phyloP scores from a whole-genome alignment of 2,329 filamentous ascomycete species.

The Calonectria multiphialidica region DNA sequence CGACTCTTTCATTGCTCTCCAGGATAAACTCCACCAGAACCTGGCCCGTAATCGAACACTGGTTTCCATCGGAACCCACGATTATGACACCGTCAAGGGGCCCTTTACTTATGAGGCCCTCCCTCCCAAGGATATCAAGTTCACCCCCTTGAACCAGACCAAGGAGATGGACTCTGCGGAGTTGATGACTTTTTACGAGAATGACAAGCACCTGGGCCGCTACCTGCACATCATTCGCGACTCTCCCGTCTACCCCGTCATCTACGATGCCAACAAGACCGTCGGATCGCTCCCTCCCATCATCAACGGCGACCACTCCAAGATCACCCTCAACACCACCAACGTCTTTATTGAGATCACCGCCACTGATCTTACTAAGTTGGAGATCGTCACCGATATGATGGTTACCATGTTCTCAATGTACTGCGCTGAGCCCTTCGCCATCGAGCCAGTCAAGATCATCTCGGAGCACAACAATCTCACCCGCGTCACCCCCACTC shows the following conservation, averaged over 20 bases:
- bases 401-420: conserved; percentile 97
- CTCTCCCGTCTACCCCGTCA: conserved; percentile 93
- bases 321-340: conserved; percentile 90
- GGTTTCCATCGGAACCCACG: conserved; percentile 97
- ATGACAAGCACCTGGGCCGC: conserved; percentile 90
- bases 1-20: conserved; percentile 96
- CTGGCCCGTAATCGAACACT: conserved; percentile 92
- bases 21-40: conserved; percentile 98
- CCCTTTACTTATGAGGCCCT: conserved; percentile 98
- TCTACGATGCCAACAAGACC: conserved; percentile 87
- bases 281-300: conserved; percentile 97
- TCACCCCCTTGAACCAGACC: conserved; percentile 90
- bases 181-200: conserved; percentile 95
- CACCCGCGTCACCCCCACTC: conserved; percentile 83
- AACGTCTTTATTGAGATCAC: conserved; percentile 99
- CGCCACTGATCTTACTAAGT: conserved; percentile 94
- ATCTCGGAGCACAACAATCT: conserved; percentile 91
- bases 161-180: conserved; percentile 89
- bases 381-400: conserved; percentile 95
- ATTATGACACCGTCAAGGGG: conserved; percentile 91
- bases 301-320: conserved; percentile 97
- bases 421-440: conserved; percentile 90
- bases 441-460: conserved; percentile 93
- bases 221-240: conserved; percentile 96
- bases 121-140: conserved; percentile 91